Percentiles rank a stretch among this genome's conserved stretches.
Evolutionary conservation across 192 early-diverging fungal species (phyloP).

Genomic region (Chytriomyces hyalinus): DNA sequence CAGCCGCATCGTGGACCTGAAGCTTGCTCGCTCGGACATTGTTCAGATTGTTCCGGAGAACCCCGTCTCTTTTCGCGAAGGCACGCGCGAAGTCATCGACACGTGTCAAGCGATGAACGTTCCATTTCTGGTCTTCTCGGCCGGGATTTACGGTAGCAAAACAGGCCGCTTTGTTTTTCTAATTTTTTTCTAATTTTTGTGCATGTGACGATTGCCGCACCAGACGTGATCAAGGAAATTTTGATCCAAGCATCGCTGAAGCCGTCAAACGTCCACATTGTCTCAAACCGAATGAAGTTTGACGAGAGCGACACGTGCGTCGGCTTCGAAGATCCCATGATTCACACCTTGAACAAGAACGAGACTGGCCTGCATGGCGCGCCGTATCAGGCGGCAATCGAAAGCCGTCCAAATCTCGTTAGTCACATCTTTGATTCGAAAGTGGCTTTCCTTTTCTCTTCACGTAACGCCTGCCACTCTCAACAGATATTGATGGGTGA

Average conservation of each 20-base stretch:
- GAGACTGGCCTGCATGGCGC: constrained; percentile 59
- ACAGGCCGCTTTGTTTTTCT: background rate
- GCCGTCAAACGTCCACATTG: constrained; percentile 65
- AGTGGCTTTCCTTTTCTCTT: background rate
- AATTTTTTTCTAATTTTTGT: constrained; percentile 15
- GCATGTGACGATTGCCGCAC: constrained; percentile 1
- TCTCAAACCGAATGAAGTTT: constrained; percentile 75
- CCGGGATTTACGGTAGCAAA: constrained; percentile 60
- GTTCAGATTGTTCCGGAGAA: constrained; percentile 53
- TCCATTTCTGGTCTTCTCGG: constrained; percentile 75
- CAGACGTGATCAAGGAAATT: constrained; percentile 69
- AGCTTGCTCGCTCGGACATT: constrained; percentile 56
- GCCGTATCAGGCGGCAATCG: constrained; percentile 49
- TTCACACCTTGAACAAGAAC: constrained; percentile 77
- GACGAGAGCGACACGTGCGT: constrained; percentile 58
- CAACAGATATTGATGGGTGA: constrained; percentile 69
- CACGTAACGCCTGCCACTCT: background rate
- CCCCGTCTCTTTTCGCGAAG: constrained; percentile 55
- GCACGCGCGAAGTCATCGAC: constrained; percentile 49
- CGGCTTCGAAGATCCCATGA: constrained; percentile 68
- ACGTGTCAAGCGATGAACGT: constrained; percentile 40
- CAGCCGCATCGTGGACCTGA: constrained; percentile 54
- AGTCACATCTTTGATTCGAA: background rate
- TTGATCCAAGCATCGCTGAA: constrained; percentile 49
- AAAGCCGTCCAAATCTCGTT: constrained; percentile 59